Percentiles rank a stretch among this genome's conserved stretches.
Conservation (phyloP, 306 rosid species). For the Pachyrhizus erosus region DNA sequence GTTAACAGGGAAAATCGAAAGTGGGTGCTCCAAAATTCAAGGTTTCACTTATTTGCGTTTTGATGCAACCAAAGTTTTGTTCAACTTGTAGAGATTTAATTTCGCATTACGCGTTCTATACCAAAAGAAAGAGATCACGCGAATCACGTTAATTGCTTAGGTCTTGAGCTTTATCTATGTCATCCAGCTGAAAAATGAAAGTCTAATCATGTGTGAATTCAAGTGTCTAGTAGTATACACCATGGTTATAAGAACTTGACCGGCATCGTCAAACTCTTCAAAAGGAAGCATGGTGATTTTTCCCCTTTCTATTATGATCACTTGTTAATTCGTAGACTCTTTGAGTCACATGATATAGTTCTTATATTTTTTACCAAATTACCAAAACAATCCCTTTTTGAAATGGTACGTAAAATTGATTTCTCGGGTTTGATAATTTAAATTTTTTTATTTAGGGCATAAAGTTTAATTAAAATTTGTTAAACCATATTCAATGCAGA, state of each 20-base stretch:
- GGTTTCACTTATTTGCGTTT: background rate
- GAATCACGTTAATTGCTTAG: conserved; percentile 20
- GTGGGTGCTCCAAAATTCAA: background rate
- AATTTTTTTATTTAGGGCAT: background rate
- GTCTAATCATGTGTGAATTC: background rate
- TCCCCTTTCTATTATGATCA: background rate
- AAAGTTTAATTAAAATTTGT: background rate
- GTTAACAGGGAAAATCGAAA: background rate
- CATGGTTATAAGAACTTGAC: background rate
- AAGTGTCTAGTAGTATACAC: background rate
- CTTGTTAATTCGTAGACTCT: background rate
- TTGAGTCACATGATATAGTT: background rate
- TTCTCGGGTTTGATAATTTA: background rate
- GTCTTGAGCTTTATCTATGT: background rate
- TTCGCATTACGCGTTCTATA: background rate
- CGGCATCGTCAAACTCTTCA: background rate
- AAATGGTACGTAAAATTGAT: background rate
- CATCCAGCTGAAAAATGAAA: background rate
- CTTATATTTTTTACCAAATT: background rate
- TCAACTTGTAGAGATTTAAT: background rate
- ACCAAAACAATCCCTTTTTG: background rate
- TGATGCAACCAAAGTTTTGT: background rate
- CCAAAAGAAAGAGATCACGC: background rate
- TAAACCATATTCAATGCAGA: background rate
- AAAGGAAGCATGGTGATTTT: background rate